These are phyloP conservation scores for Fusarium domesticum DNA, from an alignment of 2,329 filamentous ascomycete species.

Conservation along the genomic window DNA sequence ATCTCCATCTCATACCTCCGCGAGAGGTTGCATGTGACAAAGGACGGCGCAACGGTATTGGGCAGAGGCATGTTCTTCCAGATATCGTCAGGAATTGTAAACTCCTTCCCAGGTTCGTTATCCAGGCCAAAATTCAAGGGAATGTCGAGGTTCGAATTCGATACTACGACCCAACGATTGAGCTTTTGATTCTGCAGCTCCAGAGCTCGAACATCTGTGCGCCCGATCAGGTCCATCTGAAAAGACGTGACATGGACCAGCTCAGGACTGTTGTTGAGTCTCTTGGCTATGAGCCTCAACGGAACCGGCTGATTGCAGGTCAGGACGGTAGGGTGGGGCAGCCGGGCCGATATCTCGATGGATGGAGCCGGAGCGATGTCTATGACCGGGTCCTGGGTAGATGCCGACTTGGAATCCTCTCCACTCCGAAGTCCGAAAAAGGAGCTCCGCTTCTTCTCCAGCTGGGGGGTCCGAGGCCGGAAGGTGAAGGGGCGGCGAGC, in stretches of 20 bases:
- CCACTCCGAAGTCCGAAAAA: slow-evolving; percentile 51
- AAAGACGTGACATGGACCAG: slow-evolving; percentile 73
- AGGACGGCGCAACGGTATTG: slow-evolving; percentile 82
- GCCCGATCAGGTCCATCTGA: slow-evolving; percentile 77
- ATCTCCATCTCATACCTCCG: slow-evolving; percentile 82
- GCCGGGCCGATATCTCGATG: slow-evolving; percentile 71
- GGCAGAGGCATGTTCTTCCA: slow-evolving; percentile 75
- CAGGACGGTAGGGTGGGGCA: slow-evolving; percentile 83
- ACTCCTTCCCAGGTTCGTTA: slow-evolving; percentile 61
- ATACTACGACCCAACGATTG: slow-evolving; percentile 72
- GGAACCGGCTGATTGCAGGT: slow-evolving; percentile 87
- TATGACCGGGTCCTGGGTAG: slow-evolving; percentile 31
- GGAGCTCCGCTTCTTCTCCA: slow-evolving; percentile 52
- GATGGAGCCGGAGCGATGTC: slow-evolving; percentile 50
- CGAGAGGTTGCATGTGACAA: slow-evolving; percentile 82
- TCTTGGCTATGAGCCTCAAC: slow-evolving; percentile 75
- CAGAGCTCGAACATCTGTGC: slow-evolving; percentile 76
- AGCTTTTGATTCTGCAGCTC: slow-evolving; percentile 68
- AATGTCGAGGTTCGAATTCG: slow-evolving; percentile 67
- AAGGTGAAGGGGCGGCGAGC: slow-evolving; percentile 69
- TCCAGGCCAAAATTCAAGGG: slow-evolving; percentile 59
- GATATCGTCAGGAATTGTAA: slow-evolving; percentile 64
- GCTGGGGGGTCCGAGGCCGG: slow-evolving; percentile 38
- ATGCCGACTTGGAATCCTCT: slow-evolving; percentile 26
- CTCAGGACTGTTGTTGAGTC: slow-evolving; percentile 65